These are phyloP conservation scores for Rosa hybrid DNA, from an alignment of 331 rosid species.

Conservation along the genomic window DNA sequence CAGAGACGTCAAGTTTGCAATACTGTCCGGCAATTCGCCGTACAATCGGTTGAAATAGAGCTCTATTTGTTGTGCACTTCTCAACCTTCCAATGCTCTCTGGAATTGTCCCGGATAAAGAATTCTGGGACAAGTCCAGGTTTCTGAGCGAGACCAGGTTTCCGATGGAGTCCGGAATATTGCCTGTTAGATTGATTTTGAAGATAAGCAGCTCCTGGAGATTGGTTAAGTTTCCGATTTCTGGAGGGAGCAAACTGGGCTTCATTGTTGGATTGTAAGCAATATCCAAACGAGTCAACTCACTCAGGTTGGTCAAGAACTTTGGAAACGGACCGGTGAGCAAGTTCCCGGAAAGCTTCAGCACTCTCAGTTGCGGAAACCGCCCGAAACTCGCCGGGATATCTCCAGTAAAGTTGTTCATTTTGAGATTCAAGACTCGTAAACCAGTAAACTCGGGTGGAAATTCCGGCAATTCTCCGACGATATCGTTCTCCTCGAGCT, in stretches of 20 bases:
- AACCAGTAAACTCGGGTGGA: conserved; percentile 30
- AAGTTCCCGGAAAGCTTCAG: conserved; percentile 45
- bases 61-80: conserved; percentile 34
- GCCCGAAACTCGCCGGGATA: conserved; percentile 60
- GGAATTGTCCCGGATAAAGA: conserved; percentile 64
- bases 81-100: conserved; percentile 45
- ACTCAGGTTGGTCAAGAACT: conserved; percentile 58
- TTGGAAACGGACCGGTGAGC: conserved; percentile 59
- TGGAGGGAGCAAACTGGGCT: conserved; percentile 47
- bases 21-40: conserved; percentile 64
- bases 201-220: conserved; percentile 41
- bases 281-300: conserved; percentile 50
- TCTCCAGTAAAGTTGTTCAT: conserved; percentile 66
- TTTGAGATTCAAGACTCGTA: conserved; percentile 51
- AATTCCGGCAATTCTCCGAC: conserved; percentile 68
- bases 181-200: conserved; percentile 41
- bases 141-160: conserved; percentile 44
- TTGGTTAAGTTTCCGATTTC: conserved; percentile 65
- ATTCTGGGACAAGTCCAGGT: conserved; percentile 61
- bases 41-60: conserved; percentile 49
- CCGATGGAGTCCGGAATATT: conserved; percentile 65
- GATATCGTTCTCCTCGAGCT: conserved; percentile 49
- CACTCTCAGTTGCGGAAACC: conserved; percentile 34
- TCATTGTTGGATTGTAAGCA: conserved; percentile 38
- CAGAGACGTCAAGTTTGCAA: conserved; percentile 54